Evolutionary conservation across 208 protist species (phyloP), one percentile per base, ranked within the genome.

Genomic region (Crithidia bombi): DNA sequence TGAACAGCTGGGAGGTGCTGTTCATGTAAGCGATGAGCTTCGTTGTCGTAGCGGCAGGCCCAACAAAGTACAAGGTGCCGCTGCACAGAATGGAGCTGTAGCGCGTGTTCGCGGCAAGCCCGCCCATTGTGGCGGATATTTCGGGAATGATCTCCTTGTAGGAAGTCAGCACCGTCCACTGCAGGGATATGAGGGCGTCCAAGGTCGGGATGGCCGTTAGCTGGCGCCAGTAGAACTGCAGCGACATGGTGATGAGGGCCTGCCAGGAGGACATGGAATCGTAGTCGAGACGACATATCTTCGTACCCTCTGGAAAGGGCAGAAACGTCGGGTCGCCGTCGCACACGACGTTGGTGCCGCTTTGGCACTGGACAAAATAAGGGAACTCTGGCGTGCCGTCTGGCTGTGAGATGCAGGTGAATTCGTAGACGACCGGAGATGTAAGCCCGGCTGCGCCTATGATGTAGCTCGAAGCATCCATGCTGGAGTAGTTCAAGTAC

Each of bases 51-150:
- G 69, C 79, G 14, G n/a, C 46, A 10, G 71, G 52, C 3, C 81
- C 81, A 1, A 79, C 86, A 43, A 91, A 89, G 73, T 83, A 89
- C 17, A 91, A 38, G 5, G 25, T 39, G 2, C 86, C 86, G 23
- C 74, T 83, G n/a, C 59, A 73, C 23, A 52, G 30, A 28, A 89
- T 77, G 10, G 86, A 54, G 35, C 62, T 73, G 38, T 64, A 77
- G 25, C 75, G 84, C 11, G 77, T 89, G 36, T 71, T 81, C 10
- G 61, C 30, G 28, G 69, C 54, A 15, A 72, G n/a, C 17, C 75
- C 63, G 11, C 30, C 52, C 54, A 75, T 54, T 3, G 66, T 59
- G 2, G 33, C 36, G 0, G 38, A 65, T n/a, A 70, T 61, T 9
- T 54, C 36, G 6, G 52, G 65, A 0, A 70, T 26, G n/a, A 70